phyloP scores from a whole-genome alignment of 805 yeast genomes.

The Teunomyces kruisii region DNA sequence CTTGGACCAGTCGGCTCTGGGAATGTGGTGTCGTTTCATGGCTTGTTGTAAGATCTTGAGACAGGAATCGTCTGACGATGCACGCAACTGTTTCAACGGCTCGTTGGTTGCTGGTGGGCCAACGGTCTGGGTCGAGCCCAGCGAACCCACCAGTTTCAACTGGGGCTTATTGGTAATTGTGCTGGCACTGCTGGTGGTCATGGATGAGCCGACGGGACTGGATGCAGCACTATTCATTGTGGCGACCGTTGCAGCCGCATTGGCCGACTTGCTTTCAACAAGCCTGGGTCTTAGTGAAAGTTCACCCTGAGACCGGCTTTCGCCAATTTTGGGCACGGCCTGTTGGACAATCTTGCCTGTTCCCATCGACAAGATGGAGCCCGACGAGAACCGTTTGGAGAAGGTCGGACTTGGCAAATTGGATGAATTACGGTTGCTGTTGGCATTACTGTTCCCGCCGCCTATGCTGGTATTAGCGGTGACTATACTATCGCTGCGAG shows the following conservation, averaged over 20 bases:
- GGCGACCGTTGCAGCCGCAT: background rate
- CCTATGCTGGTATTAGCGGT: constrained; percentile 1
- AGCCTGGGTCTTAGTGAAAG: constrained; percentile 11
- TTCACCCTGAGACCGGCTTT: constrained; percentile 13
- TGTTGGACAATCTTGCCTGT: constrained; percentile 41
- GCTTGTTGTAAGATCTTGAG: constrained; percentile 85
- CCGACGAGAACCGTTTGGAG: constrained; percentile 37
- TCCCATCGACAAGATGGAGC: constrained; percentile 39
- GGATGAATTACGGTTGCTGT: constrained; percentile 5
- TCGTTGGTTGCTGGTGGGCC: constrained; percentile 37
- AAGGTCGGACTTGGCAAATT: constrained; percentile 15
- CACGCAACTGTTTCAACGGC: constrained; percentile 79
- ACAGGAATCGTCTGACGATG: constrained; percentile 90
- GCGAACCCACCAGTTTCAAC: constrained; percentile 9
- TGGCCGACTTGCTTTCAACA: background rate
- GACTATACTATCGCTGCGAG: constrained; percentile 5
- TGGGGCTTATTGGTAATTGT: constrained; percentile 4
- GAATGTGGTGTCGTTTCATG: constrained; percentile 78
- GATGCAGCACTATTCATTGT: constrained; percentile 3
- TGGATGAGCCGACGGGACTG: constrained; percentile 6
- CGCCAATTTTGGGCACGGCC: constrained; percentile 18
- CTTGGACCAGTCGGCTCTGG: constrained; percentile 79
- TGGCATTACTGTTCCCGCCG: constrained; percentile 2
- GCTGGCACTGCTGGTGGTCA: constrained; percentile 4
- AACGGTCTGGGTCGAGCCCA: background rate